Percentiles rank a stretch among this genome's conserved stretches.
Evolutionary conservation across 1,284 basidiomycete genomes (phyloP).

Genomic region (Salmacisia buchloeana): DNA sequence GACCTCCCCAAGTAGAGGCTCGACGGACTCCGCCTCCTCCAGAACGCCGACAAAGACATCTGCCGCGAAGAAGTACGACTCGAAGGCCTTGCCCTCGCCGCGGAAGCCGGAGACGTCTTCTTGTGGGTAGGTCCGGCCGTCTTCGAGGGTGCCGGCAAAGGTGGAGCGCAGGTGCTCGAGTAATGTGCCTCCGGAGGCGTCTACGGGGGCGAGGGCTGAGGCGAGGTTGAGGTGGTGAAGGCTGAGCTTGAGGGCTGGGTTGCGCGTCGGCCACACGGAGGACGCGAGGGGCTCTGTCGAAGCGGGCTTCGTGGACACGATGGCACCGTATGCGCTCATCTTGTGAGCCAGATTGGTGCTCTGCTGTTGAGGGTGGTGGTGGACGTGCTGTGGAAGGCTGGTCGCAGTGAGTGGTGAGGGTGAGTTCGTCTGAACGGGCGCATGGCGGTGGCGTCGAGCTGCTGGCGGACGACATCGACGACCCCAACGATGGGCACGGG

Average conservation of each 20-base stretch:
- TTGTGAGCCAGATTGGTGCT: too few species aligned
- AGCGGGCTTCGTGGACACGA: not conserved
- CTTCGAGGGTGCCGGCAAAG: not conserved
- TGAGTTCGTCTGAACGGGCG: too few species aligned
- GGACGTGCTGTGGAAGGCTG: too few species aligned
- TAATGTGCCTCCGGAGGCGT: not conserved
- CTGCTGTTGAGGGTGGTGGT: too few species aligned
- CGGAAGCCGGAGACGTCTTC: not conserved
- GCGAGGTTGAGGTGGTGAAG: not conserved
- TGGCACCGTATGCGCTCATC: not conserved
- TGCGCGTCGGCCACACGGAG: not conserved
- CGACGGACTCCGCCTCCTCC: not conserved
- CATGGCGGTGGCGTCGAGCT: too few species aligned
- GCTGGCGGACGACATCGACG: too few species aligned
- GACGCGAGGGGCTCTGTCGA: not conserved
- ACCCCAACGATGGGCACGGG: too few species aligned
- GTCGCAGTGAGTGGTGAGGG: too few species aligned
- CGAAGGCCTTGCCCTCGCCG: not conserved
- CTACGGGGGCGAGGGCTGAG: not conserved
- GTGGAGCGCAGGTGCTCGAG: not conserved
- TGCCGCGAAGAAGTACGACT: conserved; percentile 5
- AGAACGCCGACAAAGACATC: not conserved
- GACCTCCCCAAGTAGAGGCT: not conserved
- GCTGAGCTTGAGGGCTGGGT: not conserved
- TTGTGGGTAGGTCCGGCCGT: conserved; percentile 6